Conservation (phyloP, 1,284 basidiomycete species). For the Polyporus tsugae region DNA sequence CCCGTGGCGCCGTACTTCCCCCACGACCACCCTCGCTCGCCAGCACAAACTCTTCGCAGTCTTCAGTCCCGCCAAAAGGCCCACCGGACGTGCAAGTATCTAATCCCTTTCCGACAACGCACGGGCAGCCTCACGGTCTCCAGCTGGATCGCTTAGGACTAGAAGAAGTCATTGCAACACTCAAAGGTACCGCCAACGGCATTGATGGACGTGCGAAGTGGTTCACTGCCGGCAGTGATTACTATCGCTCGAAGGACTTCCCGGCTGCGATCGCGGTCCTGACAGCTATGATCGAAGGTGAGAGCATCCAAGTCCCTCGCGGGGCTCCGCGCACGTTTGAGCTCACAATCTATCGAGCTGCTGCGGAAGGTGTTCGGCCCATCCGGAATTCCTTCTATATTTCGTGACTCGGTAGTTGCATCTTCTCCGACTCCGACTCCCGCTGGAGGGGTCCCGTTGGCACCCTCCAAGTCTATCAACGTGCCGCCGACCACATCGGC, state of each 20-base stretch:
- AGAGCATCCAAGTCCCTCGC: not conserved
- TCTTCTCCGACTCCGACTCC: not conserved
- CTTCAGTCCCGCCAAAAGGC: not conserved
- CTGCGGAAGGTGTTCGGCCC: slow-evolving; percentile 61
- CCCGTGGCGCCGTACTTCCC: not conserved
- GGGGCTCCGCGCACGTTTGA: no score
- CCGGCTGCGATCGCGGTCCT: slow-evolving; percentile 53
- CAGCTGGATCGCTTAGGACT: slow-evolving; percentile 54
- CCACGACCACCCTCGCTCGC: not conserved
- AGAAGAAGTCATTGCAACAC: slow-evolving; percentile 51
- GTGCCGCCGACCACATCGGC: not conserved
- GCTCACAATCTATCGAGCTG: slow-evolving; percentile 49
- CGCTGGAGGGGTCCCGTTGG: not conserved
- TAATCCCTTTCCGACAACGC: slow-evolving; percentile 8
- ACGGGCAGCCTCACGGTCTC: slow-evolving; percentile 35
- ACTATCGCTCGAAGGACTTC: slow-evolving; percentile 57
- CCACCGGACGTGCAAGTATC: not conserved
- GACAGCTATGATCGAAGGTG: slow-evolving; percentile 58
- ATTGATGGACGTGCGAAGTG: slow-evolving; percentile 57
- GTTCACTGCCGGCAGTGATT: slow-evolving; percentile 62
- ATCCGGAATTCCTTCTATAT: slow-evolving; percentile 22
- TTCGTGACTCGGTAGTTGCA: not conserved
- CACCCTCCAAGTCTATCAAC: not conserved
- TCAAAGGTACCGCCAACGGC: slow-evolving; percentile 46
- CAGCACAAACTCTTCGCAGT: not conserved